Evolutionary conservation across 2,329 filamentous ascomycete genomes (phyloP), one percentile per base, ranked within the genome.

Genomic region (Cercospora zeae-maydis): DNA sequence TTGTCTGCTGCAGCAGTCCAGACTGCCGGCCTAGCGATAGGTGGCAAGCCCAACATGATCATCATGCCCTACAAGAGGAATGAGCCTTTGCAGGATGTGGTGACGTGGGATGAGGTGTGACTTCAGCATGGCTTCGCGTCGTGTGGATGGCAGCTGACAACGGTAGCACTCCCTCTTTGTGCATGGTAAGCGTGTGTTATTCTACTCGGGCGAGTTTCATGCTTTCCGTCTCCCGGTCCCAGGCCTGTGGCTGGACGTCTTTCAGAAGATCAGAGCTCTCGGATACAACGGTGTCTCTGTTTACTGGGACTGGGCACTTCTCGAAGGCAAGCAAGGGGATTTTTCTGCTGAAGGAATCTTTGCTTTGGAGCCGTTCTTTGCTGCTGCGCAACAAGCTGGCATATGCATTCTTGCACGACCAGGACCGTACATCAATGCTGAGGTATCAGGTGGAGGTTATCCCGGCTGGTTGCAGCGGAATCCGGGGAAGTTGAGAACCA

Each of bases 201-300:
- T 93, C 36, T 92, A 88, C 74, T 88, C 85, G 45, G 90, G 86
- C 39, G 90, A 93, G 72, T 83, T 92, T 2, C 89, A 93, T 72
- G 88, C 89, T 0, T 92, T 82, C 73, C 78, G 84, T 68, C 76
- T 88, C 0, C 86, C 86, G 1, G 86, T 88, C 1, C 81, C 85
- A 2, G 78, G 80, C 53, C 78, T 89, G 4, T 88, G 87, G 79
- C 79, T 90, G 8, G 91, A 93, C 67, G 73, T 93, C 1, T 88
- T 96, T 69, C 88, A 95, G 71, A 96, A 96, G 76, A 86, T 93
- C 75, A 92, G 89, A 75, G 88, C 90, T 0, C 77, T 92, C 1
- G 91, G 91, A 0, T 93, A 92, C 77, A 93, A 90, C 69, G 84
- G 85, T 49, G 88, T 93, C 1, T 92, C 89, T 0, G 92, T 93